Evolutionary conservation across 129 eudicot genomes (phyloP), one percentile per base, ranked within the genome.

Genomic region (Glebionis coronaria): DNA sequence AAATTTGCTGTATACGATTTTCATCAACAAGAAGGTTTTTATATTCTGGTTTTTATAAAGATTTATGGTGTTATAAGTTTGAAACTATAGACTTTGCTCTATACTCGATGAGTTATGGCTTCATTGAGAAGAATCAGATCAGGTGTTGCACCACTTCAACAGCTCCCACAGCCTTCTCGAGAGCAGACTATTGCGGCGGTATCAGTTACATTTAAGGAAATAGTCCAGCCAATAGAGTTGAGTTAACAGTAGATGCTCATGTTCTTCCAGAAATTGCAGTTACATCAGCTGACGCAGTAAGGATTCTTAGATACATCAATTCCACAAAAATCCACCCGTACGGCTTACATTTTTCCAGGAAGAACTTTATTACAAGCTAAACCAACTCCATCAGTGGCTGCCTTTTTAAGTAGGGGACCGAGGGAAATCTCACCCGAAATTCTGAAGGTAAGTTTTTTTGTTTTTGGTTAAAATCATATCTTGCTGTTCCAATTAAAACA

Each of bases 301-400:
- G 80, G 76, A 80, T 90, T 63, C 80, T 84, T n/a, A 54, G 71
- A 4, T 90, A 90, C 72, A 86, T 90, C 56, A 67, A 78, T 29
- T 80, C 91, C 23, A 60, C 90, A 19, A 90, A 72, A 67, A n/a
- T n/a, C n/a, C n/a, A 53, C 67, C 1, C 84, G 83, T 42, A 73
- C 20, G 9, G 91, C 91, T 0, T 80, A 82, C 42, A 84, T 90
- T 9, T 62, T 12, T 38, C 86, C 83, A 0, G 83, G 83, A 63
- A 71, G 16, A 42, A 93, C 98, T 16, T 74, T 76, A 0, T 67
- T 76, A 18, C 65, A 76, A 49, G 16, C 45, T 19, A 73, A 80
- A 62, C 92, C 97, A 28, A 92, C 97, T 58, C 97, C 97, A 18
- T 82, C 46, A 72, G 82, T 89, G 97, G 97, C 97, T 59, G 83